Base-by-base conservation (phyloP, 2,329 filamentous ascomycete species). In the Pestalotiopsis sp. region DNA sequence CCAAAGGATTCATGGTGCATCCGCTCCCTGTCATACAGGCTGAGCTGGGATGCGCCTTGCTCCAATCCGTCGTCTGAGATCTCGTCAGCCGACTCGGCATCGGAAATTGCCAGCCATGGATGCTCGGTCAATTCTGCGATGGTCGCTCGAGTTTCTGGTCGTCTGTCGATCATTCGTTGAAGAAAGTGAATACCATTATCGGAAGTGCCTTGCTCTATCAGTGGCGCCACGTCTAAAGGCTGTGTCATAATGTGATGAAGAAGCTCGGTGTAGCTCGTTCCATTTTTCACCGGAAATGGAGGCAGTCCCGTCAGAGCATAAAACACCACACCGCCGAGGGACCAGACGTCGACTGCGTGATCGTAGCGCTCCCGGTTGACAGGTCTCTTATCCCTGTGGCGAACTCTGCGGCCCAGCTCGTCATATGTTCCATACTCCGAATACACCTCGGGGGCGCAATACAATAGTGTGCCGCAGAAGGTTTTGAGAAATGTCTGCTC, bases 391-490 rank as follows among this genome's bases (percentile, higher is more conserved):
- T 90, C 91, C 68, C 87, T 87, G n/a, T 90, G 86, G 40, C 86
- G 85, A 49, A 85, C 86, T 49, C 90, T 84, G 69, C 90, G 87
- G n/a, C 88, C 90, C 63, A 89, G 84, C 73, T 92, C 91, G 74
- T 97, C 92, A 64, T 91, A 91, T 71, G 91, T 87, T 27, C 81
- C 79, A 73, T 87, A 92, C 69, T 91, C 90, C 7, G 92, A 94
- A 76, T 98, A 99, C 2, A 99, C 95, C 77, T 99, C 96, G 0
- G 96, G 96, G 0, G 96, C 96, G 78, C 96, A 98, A 80, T 98
- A 99, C 3, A 99, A 84, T 36, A 99, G 83, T 0, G 96, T 99
- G 40, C 97, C 96, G 77, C 96, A 99, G 76, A 99, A 99, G 0
- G 96, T 99, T 78, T 95, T 94, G 49, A 98, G 83, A 76, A 98